phyloP scores from a whole-genome alignment of 805 yeast species.

The Candida pseudoglaebosa region DNA sequence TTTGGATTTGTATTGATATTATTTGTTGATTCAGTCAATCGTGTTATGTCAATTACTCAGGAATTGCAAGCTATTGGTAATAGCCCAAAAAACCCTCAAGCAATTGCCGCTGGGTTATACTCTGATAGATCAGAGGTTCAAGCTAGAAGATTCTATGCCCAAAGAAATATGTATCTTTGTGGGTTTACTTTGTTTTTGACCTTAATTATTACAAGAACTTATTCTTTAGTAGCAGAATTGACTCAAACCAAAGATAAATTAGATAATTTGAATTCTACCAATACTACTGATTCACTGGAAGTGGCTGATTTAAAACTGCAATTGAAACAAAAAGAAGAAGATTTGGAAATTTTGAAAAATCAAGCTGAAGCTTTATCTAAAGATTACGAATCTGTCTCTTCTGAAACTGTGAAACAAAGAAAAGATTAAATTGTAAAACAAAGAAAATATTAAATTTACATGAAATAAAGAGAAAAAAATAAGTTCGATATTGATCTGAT shows the following conservation, averaged over 20 bases:
- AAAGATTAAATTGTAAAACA: conserved; percentile 15
- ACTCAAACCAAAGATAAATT: conserved; percentile 59
- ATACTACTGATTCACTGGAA: conserved; percentile 32
- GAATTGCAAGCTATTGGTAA: conserved; percentile 45
- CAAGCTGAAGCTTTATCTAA: conserved; percentile 64
- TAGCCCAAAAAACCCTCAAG: conserved; percentile 12
- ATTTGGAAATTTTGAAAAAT: conserved; percentile 63
- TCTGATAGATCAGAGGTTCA: conserved; percentile 77
- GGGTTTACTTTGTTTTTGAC: conserved; percentile 93
- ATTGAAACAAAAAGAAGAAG: conserved; percentile 55
- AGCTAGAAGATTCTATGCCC: conserved; percentile 91
- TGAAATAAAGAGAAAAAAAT: too few relatives aligned
- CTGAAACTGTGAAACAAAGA: conserved; percentile 10
- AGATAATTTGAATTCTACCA: conserved; percentile 26
- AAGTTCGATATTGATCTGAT: too few relatives aligned
- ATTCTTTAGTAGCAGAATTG: conserved; percentile 72
- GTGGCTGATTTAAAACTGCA: conserved; percentile 43
- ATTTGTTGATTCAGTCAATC: conserved; percentile 83
- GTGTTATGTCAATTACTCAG: conserved; percentile 64
- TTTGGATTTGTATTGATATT: conserved; percentile 79
- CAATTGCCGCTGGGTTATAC: conserved; percentile 20
- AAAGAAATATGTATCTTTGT: conserved; percentile 91
- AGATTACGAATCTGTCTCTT: conserved; percentile 54
- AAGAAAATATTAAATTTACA: conserved; percentile 3
- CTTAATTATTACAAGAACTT: conserved; percentile 79